These are phyloP conservation scores for Suillus bovinus DNA, from an alignment of 768 basidiomycete genomes.

Conservation along the genomic window DNA sequence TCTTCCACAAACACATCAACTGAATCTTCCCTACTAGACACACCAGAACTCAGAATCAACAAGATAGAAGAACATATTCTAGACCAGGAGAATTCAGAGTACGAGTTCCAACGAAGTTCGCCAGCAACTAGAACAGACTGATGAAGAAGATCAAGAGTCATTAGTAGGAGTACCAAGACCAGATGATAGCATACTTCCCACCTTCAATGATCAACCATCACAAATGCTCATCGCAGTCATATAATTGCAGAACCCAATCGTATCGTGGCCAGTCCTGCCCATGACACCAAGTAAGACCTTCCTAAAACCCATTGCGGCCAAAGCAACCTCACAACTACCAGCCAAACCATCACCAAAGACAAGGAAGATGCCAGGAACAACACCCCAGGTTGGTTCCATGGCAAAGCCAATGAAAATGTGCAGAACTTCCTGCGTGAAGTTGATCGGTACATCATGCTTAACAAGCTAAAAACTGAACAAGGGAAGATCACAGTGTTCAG, in stretches of 20 bases:
- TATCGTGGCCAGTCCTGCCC: background rate
- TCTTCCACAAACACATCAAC: background rate
- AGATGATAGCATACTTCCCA: background rate
- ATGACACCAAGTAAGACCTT: background rate
- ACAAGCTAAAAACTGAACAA: background rate
- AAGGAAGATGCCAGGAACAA: background rate
- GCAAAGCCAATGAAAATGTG: background rate
- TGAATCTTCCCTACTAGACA: background rate
- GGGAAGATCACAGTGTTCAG: background rate
- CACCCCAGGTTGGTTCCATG: background rate
- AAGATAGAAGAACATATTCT: background rate
- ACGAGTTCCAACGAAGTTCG: background rate
- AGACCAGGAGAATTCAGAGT: background rate
- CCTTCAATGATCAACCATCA: background rate
- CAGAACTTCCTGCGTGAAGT: background rate
- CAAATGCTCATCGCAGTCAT: fast-evolving
- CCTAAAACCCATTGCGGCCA: background rate
- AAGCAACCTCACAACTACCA: background rate
- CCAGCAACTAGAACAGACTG: background rate
- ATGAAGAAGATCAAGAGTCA: background rate
- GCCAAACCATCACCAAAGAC: no score
- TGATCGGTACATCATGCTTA: background rate
- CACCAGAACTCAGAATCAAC: background rate
- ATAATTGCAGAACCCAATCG: fast-evolving
- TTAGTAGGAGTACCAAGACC: background rate